A percentile compares a stretch with the other conserved stretches of the same genome.
Evolutionary conservation across 1,284 basidiomycete species (phyloP).

Genomic region (Pseudozyma pruni): DNA sequence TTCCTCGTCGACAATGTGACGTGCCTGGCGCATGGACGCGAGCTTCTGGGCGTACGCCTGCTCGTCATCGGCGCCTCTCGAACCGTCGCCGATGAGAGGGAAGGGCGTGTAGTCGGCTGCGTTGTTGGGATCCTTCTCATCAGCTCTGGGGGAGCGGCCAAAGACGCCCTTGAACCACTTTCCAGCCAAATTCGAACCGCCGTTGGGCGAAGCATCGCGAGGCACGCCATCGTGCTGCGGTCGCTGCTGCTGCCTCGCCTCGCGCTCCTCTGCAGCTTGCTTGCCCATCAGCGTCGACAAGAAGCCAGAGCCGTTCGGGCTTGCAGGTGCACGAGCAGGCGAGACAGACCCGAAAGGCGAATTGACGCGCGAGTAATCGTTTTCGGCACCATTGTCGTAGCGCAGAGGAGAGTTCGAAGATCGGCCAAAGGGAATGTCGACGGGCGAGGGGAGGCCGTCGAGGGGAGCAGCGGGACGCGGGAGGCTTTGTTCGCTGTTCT

Average conservation of each 20-base stretch:
- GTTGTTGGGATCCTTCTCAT: conserved; percentile 35
- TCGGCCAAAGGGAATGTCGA: conserved; percentile 46
- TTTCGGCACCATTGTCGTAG: conserved; percentile 22
- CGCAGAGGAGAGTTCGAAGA: conserved; percentile 27
- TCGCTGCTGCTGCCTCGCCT: conserved; percentile 6
- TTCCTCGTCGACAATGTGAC: conserved; percentile 61
- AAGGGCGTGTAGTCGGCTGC: conserved; percentile 5
- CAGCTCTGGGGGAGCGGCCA: conserved; percentile 42
- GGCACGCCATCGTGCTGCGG: conserved; percentile 9
- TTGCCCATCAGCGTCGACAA: conserved; percentile 24
- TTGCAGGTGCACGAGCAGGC: conserved; percentile 18
- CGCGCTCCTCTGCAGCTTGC: conserved; percentile 5
- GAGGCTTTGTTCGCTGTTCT: conserved; percentile 11
- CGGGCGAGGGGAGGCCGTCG: conserved; percentile 46
- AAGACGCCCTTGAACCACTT: conserved; percentile 60
- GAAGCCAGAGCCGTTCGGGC: conserved; percentile 41
- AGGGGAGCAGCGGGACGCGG: conserved; percentile 32
- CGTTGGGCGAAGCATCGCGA: conserved; percentile 26
- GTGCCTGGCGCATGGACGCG: conserved; percentile 54
- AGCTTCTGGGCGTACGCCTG: conserved; percentile 53
- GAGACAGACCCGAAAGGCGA: conserved; percentile 54
- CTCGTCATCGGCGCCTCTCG: conserved; percentile 50
- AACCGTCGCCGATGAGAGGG: not conserved
- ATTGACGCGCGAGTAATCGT: conserved; percentile 42
- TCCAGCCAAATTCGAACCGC: conserved; percentile 32